Evolutionary conservation across 345 rosid genomes (phyloP), one percentile per base, ranked within the genome.

Genomic region (Punica granatum): DNA sequence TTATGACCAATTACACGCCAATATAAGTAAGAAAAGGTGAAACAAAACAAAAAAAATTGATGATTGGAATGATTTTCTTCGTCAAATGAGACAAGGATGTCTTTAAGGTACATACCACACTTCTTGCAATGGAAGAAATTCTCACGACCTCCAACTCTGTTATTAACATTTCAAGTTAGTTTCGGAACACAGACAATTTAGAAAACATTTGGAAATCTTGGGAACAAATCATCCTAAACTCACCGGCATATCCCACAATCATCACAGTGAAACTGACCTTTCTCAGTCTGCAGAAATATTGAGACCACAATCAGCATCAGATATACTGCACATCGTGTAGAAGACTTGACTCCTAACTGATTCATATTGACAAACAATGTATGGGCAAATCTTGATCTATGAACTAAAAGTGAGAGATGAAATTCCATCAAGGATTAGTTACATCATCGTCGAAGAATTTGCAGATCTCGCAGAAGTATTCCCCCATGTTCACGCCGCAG

Each of bases 401-500:
- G 59, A 25, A 25, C 23, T 6, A 28, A 56, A 11, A 37, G 41
- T 37, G 41, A 11, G 11, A 37, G 11, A 37, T 37, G 11, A 37
- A 56, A 13, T 28, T 26, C 33, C 11, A 14, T 10, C 44, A 37
- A 41, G 39, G 65, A 26, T 28, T 30, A 56, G 64, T 82, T 83
- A 94, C 99, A 85, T 91, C 81, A 71, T 94, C 99, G 69, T 94
- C 99, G 59, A 72, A 94, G 81, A 94, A 94, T 77, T 79, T 94
- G 90, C 99, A 94, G 60, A 86, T 78, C n/a, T 72, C 74, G 75
- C 99, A 94, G 68, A 88, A 91, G 73, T 89, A 94, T 72, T 88
- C 98, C 75, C 98, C 99, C 99, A 94, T 89, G 75, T 81, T 88
- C 78, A 94, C 89, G n/a, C 99, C 99, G 69, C 99, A 94, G 78